Evolutionary conservation across 768 basidiomycete genomes (phyloP), one percentile per base, ranked within the genome.

Genomic region (Trametes cinnabarina): DNA sequence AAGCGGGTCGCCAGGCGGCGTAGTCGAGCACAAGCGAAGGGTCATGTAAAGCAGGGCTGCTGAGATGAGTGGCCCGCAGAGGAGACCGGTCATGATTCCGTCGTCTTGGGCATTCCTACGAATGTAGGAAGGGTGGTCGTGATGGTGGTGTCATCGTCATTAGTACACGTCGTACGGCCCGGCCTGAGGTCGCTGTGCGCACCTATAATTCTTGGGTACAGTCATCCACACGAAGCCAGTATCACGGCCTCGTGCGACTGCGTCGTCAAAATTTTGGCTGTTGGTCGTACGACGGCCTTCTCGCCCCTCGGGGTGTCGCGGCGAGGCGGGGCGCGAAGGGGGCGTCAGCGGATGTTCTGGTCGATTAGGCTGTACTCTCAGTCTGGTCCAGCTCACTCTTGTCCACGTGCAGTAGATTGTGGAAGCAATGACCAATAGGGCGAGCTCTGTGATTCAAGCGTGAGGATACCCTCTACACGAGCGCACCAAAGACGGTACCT

Each of bases 221-320:
- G 91, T 88, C 92, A 94, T 93, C 90, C 90, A 94, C 23, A 93
- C 80, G 66, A 85, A 89, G 32, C 86, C 85, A 55, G 85, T 83
- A 65, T 83, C 80, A 22, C 75, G 73, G 72, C 79, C 83, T 58
- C 73, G 74, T 49, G 64, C 63, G 26, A 65, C 57, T 28, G 65
- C 51, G 25, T 51, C 46, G 52, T 69, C 68, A 50, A 60, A 42
- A 51, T 49, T 57, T 10, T 52, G 52, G 35, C 49, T 42, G n/a
- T 68, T 58, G 19, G 68, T 58, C 8, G 63, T 51, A 44, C 80
- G 82, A 66, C 72, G 81, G 43, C 62, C 63, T 11, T 85, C 83
- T 35, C 79, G 80, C 51, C 62, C 49, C 22, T 87, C 86, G 53
- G 56, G 67, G 49, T 55, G 72, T 67, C 68, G 81, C 39, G 83